Base-by-base conservation (phyloP, 495 filamentous ascomycete genomes). In the Lentithecium fluviatile region DNA sequence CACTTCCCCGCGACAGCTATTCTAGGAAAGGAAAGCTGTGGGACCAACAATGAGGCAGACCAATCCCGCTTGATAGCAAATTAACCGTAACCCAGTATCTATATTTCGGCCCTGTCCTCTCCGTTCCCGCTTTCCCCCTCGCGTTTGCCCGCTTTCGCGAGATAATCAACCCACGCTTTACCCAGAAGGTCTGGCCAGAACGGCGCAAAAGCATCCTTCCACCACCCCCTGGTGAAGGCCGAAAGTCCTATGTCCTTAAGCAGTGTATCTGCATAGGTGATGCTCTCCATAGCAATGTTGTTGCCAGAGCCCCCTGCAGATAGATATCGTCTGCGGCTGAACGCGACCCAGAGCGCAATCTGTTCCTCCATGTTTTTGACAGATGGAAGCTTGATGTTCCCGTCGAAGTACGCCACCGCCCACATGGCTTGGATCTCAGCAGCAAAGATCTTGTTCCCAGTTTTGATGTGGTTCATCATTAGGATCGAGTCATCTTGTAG, bases 381-480 rank as follows among this genome's bases (percentile, higher is more conserved):
- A 4, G 54, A 37, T 1, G 54, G 54, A 10, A 57, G 26, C 42
- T 2, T 48, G 42, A 57, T 38, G n/a, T 21, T 1, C 26, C 36
- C 36, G 32, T 47, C 42, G 11, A 19, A 57, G n/a, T 57, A 57
- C 2, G 54, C 54, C 10, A 48, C 54, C 12, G 54, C 54, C 54
- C 54, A 57, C n/a, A 57, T 57, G 21, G 54, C 54, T 45, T 57
- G 54, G 1, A 25, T 24, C n/a, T 57, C 54, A 6, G 43, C 54
- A n/a, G 20, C 54, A 19, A 57, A 36, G 6, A 57, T 2, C 23
- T 57, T 57, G 17, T 19, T 26, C 23, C 54, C 54, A 23, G 54
- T 26, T 1, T 12, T 19, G 1, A 57, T 5, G 26, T 57, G 54
- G 36, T 57, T 57, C 26, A 57, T 34, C 11, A 57, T 47, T 6